phyloP scores from a whole-genome alignment of 495 filamentous ascomycete genomes.

The Lineolata rhizophorae region DNA sequence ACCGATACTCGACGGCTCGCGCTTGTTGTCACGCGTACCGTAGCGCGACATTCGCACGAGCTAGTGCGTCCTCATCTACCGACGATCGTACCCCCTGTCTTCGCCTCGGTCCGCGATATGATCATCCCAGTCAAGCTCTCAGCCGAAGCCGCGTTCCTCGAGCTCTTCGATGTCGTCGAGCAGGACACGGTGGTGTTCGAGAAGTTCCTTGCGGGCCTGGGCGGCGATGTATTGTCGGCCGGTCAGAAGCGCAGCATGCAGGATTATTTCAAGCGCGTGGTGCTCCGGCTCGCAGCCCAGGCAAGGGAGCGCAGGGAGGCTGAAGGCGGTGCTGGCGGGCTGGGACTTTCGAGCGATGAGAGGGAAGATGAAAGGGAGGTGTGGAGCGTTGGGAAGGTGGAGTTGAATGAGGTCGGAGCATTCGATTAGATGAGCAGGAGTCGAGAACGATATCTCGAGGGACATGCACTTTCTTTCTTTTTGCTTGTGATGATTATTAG shows the following conservation, averaged over 20 bases:
- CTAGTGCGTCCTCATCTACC: constrained; percentile 57
- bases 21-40: constrained; percentile 73
- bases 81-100: constrained; percentile 60
- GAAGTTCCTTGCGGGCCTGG: constrained; percentile 53
- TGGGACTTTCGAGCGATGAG: constrained; percentile 74
- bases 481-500: no score
- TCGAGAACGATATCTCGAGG: no score
- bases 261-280: constrained; percentile 92
- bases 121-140: constrained; percentile 95
- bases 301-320: constrained; percentile 75
- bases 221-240: constrained; percentile 32
- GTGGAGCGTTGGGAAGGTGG: constrained; percentile 84
- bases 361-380: constrained; percentile 84
- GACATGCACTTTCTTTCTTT: no score
- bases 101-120: constrained; percentile 72
- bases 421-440: no score
- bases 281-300: constrained; percentile 57
- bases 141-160: constrained; percentile 81
- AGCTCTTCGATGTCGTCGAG: constrained; percentile 83
- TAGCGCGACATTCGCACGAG: constrained; percentile 53
- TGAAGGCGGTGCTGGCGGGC: constrained; percentile 66
- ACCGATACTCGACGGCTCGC: constrained; percentile 68
- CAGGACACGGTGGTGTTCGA: constrained; percentile 75
- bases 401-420: no score
- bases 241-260: constrained; percentile 73